Evolutionary conservation across 2,329 filamentous ascomycete genomes (phyloP).

Genomic region (Alternaria sp.): DNA sequence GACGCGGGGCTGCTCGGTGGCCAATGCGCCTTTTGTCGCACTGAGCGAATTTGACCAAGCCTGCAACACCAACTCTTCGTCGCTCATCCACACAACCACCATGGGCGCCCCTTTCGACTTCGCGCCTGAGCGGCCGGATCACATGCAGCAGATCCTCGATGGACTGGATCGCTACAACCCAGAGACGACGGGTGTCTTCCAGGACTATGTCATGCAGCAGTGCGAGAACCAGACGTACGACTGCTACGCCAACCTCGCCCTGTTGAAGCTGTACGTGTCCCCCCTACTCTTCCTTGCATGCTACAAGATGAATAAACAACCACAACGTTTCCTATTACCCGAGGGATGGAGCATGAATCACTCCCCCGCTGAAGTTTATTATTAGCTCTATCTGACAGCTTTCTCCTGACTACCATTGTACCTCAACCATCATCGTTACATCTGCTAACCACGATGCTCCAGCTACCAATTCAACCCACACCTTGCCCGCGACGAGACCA

Average conservation of each 20-base stretch:
- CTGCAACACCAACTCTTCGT: slow-evolving; percentile 23
- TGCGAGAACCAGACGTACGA: slow-evolving; percentile 95
- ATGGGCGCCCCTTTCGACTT: slow-evolving; percentile 74
- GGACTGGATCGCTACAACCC: slow-evolving; percentile 98
- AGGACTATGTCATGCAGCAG: slow-evolving; percentile 92
- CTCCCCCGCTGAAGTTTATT: slow-evolving; percentile 71
- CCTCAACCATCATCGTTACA: not conserved
- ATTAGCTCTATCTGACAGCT: slow-evolving; percentile 77
- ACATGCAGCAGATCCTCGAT: slow-evolving; percentile 92
- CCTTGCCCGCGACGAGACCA: slow-evolving; percentile 93
- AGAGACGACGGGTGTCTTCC: slow-evolving; percentile 90
- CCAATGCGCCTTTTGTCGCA: slow-evolving; percentile 19
- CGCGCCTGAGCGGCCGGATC: slow-evolving; percentile 87
- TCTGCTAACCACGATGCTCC: slow-evolving; percentile 24
- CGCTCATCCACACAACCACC: slow-evolving; percentile 39
- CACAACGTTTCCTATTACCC: slow-evolving; percentile 99
- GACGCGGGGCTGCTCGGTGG: slow-evolving; percentile 13
- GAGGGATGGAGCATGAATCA: slow-evolving; percentile 67
- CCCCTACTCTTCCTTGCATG: slow-evolving; percentile 12
- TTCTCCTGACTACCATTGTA: slow-evolving; percentile 3
- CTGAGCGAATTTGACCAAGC: slow-evolving; percentile 26
- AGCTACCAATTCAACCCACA: slow-evolving; percentile 99
- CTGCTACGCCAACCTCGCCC: slow-evolving; percentile 93
- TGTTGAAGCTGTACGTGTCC: slow-evolving; percentile 87
- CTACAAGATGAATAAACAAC: slow-evolving; percentile 73